Evolutionary conservation across 108 stramenopile genomes (phyloP).

Genomic region (Pseudonitzschia multiseries): DNA sequence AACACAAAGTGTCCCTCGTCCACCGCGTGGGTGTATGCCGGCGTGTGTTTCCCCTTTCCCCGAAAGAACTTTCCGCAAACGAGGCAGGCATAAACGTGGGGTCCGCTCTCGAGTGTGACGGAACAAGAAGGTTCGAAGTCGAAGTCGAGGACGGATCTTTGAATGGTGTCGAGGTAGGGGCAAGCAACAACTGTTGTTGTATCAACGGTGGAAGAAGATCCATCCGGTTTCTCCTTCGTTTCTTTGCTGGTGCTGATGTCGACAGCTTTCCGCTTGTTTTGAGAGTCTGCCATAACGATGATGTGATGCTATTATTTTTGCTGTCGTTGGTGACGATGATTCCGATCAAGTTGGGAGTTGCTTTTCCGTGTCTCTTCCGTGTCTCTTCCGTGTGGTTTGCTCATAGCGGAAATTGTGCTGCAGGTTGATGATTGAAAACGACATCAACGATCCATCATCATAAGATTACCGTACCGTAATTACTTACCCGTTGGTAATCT

Average conservation of each 20-base stretch:
- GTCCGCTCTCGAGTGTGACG: constrained; percentile 82
- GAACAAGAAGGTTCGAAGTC: constrained; percentile 94
- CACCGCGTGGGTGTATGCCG: constrained; percentile 94
- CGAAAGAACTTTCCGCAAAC: constrained; percentile 98
- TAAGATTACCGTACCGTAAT: too few relatives aligned
- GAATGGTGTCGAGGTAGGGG: constrained; percentile 98
- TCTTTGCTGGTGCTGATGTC: constrained; percentile 6
- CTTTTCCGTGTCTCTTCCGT: too few relatives aligned
- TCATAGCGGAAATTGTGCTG: too few relatives aligned
- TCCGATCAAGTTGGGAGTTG: background rate
- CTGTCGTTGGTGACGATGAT: background rate
- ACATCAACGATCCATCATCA: too few relatives aligned
- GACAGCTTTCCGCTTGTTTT: background rate
- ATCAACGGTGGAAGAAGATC: too few relatives aligned
- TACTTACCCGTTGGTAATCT: too few relatives aligned
- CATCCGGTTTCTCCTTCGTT: background rate
- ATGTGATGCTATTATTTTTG: background rate
- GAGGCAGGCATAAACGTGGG: constrained; percentile 96
- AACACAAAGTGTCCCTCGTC: constrained; percentile 92
- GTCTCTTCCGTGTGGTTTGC: too few relatives aligned
- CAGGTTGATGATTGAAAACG: too few relatives aligned
- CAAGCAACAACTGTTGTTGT: constrained; percentile 49
- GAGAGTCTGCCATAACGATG: background rate
- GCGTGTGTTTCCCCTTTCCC: constrained; percentile 88
- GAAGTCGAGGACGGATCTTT: constrained; percentile 93